A percentile compares a stretch with the other conserved stretches of the same genome.
phyloP scores from a whole-genome alignment of 148 eudicot species.

The Dianthus caryophyllus region DNA sequence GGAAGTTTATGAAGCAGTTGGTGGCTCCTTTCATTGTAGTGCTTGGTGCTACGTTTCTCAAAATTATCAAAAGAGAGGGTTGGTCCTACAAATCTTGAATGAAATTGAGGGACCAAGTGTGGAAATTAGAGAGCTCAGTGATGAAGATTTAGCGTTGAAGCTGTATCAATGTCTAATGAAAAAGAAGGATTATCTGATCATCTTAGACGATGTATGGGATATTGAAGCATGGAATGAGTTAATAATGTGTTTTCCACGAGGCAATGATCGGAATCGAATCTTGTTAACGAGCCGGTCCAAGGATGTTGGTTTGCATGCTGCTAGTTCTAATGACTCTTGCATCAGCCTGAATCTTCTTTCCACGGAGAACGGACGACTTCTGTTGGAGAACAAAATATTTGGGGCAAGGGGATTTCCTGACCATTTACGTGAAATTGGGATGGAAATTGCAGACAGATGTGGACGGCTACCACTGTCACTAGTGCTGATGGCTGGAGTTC shows the following conservation, averaged over 20 bases:
- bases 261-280: neutral
- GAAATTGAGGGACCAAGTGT: neutral
- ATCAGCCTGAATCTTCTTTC: too few species aligned
- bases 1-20: neutral
- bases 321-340: too few species aligned
- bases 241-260: slow-evolving; percentile 5
- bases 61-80: neutral
- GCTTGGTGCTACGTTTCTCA: slow-evolving; percentile 14
- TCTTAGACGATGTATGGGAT: slow-evolving; percentile 13
- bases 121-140: neutral
- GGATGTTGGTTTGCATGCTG: too few species aligned
- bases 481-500: too few species aligned
- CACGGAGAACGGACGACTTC: too few species aligned
- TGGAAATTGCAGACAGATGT: too few species aligned
- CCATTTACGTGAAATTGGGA: too few species aligned
- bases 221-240: slow-evolving; percentile 2
- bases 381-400: too few species aligned
- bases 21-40: neutral
- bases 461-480: too few species aligned
- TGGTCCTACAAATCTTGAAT: neutral
- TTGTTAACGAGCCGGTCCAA: slow-evolving; percentile 1
- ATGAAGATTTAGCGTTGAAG: slow-evolving; percentile 3
- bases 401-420: too few species aligned
- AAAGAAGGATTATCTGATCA: slow-evolving; percentile 10
- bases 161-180: slow-evolving; percentile 11